Base-by-base conservation (phyloP, 1,284 basidiomycete species). In the Sporisorium scitamineum region DNA sequence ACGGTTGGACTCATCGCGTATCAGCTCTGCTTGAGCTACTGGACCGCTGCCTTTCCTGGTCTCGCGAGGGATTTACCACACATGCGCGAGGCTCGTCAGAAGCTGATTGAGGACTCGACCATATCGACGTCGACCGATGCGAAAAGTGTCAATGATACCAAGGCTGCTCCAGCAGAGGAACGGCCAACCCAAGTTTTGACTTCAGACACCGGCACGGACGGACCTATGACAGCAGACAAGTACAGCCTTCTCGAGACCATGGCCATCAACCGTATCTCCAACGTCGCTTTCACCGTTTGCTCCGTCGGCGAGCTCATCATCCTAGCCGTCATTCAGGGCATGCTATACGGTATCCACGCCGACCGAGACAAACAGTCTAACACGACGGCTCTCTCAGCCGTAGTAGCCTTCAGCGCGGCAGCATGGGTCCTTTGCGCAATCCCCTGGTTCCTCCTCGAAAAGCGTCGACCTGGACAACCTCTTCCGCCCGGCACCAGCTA, bases 221-320 rank as follows among this genome's bases (percentile, higher is more conserved):
- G 45, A 16, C 57, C 37, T 14, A 76, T 64, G 53, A 81, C 87
- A 0, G 84, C 86, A 3, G 90, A 91, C 54, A 90, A 89, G 74
- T 93, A 92, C 79, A 92, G 93, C 80, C 79, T 81, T 5, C 91
- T 93, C 79, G 93, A 94, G 80, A 92, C 90, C 60, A 81, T 94
- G 54, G 91, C 93, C 86, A 92, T 93, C 87, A 94, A 93, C 80
- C 87, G 91, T 59, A 92, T 95, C 68, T 92, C 92, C 80, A 95
- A 95, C 73, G 91, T 91, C 76, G 93, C 92, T 14, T 91, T 94
- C 61, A 71, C 89, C 80, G 89, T 90, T 92, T 32, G 92, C 92
- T 80, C 92, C 90, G 89, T 91, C 53, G 93, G 91, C 48, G 94
- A 90, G 81, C 89, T 91, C 53, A 88, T 88, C 48, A 91, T 93